Percentiles rank a stretch among this genome's conserved stretches.
Conservation (phyloP, 805 yeast species). For the Priceomyces castillae region DNA sequence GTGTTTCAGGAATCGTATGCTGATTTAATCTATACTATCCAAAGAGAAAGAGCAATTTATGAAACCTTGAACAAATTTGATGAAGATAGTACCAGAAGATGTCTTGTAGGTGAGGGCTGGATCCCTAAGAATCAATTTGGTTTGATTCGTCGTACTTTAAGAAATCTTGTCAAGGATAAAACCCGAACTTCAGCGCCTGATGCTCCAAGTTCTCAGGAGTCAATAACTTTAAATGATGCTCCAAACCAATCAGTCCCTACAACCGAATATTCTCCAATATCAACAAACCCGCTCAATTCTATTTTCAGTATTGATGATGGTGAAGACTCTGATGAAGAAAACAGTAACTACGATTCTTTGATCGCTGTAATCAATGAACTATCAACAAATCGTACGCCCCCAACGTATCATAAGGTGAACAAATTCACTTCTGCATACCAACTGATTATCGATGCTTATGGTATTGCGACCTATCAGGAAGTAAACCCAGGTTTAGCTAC, state of each 20-base stretch:
- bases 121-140: conserved; percentile 55
- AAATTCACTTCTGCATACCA: conserved; percentile 71
- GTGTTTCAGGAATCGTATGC: conserved; percentile 35
- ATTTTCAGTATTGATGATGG: conserved; percentile 21
- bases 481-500: conserved; percentile 76
- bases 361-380: conserved; percentile 55
- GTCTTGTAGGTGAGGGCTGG: conserved; percentile 75
- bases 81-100: conserved; percentile 63
- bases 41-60: conserved; percentile 57
- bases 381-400: conserved; percentile 65
- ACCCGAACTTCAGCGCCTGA: conserved; percentile 10
- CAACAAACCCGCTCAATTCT: conserved; percentile 10
- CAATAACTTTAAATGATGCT: conserved; percentile 10
- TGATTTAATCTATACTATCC: conserved; percentile 33
- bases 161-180: conserved; percentile 41
- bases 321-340: conserved; percentile 13
- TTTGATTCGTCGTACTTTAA: conserved; percentile 36
- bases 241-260: conserved; percentile 6
- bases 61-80: conserved; percentile 63
- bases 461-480: conserved; percentile 72
- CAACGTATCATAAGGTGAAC: conserved; percentile 67
- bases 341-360: conserved; percentile 19
- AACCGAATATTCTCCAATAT: neutral
- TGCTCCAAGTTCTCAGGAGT: conserved; percentile 15
- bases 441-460: conserved; percentile 72